Percentiles rank a stretch among this genome's conserved stretches.
phyloP scores from a whole-genome alignment of 2,329 filamentous ascomycete species.

The Aspergillus flavus region DNA sequence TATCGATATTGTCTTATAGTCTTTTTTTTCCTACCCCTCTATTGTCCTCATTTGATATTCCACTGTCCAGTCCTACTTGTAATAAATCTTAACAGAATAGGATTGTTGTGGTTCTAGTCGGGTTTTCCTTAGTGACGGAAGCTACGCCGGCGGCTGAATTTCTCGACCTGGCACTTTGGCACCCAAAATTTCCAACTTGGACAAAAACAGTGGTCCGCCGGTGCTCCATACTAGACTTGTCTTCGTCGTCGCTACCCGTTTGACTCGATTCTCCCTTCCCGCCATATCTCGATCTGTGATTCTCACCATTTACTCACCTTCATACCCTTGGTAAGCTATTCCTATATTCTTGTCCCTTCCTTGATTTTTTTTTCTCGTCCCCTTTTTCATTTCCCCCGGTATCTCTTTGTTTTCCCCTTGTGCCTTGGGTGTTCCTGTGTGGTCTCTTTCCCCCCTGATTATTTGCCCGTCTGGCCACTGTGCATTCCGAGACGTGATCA shows the following conservation, averaged over 20 bases:
- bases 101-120: conserved; percentile 1
- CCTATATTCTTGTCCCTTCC: background rate
- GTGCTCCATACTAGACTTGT: conserved; percentile 10
- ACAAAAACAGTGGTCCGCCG: conserved; percentile 26
- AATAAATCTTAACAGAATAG: background rate
- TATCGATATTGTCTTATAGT: background rate
- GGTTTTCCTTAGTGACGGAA: conserved; percentile 35
- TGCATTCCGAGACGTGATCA: conserved; percentile 13
- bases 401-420: conserved; percentile 1
- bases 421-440: conserved; percentile 1
- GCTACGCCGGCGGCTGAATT: conserved; percentile 42
- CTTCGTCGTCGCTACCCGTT: conserved; percentile 15
- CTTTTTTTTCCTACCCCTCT: background rate
- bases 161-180: conserved; percentile 37
- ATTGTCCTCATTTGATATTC: background rate
- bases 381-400: background rate
- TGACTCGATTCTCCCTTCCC: conserved; percentile 21
- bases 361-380: background rate
- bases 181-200: conserved; percentile 38
- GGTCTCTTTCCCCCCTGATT: conserved; percentile 11
- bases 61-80: background rate
- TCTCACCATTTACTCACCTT: conserved; percentile 9
- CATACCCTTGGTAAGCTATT: conserved; percentile 16
- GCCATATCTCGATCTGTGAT: conserved; percentile 13
- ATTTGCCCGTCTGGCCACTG: conserved; percentile 12